These are phyloP conservation scores for Phylloporus sp. DNA, from an alignment of 768 basidiomycete genomes.

Conservation along the genomic window DNA sequence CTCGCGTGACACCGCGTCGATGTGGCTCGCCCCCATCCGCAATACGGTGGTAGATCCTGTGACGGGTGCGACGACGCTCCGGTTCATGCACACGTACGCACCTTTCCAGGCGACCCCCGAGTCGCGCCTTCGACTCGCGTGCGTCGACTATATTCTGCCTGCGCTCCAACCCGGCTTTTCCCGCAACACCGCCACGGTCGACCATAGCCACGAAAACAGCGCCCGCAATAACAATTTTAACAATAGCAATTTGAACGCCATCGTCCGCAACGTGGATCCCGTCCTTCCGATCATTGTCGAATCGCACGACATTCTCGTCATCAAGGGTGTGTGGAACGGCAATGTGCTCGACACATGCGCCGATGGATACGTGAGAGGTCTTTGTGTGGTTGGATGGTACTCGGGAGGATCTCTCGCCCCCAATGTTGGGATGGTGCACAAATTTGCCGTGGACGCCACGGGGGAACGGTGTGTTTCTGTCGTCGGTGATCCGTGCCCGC, in stretches of 20 bases:
- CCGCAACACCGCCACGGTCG: not conserved
- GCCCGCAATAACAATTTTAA: not conserved
- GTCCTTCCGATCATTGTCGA: slow-evolving; percentile 8
- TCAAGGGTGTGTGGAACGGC: slow-evolving; percentile 9
- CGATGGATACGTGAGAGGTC: slow-evolving; percentile 14
- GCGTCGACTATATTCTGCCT: slow-evolving; percentile 15
- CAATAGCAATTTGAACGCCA: not conserved
- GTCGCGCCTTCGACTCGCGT: slow-evolving; percentile 6
- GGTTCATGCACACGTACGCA: slow-evolving; percentile 16
- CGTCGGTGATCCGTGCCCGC: slow-evolving; percentile 12
- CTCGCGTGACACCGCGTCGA: slow-evolving; percentile 5
- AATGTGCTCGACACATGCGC: slow-evolving; percentile 14
- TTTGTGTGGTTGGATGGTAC: slow-evolving; percentile 1
- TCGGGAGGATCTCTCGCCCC: not conserved
- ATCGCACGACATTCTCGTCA: slow-evolving; percentile 10
- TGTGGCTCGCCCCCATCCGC: slow-evolving; percentile 15
- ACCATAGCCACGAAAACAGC: not conserved
- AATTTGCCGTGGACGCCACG: slow-evolving; percentile 18
- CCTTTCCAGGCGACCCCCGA: not conserved
- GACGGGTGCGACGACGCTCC: slow-evolving; percentile 15
- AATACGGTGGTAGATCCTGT: slow-evolving; percentile 5
- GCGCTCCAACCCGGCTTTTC: not conserved
- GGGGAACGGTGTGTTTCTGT: slow-evolving; percentile 6
- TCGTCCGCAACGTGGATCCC: slow-evolving; percentile 3
- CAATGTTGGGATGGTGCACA: slow-evolving; percentile 1